Conservation (phyloP, 345 rosid species). For the Populus deltoides region DNA sequence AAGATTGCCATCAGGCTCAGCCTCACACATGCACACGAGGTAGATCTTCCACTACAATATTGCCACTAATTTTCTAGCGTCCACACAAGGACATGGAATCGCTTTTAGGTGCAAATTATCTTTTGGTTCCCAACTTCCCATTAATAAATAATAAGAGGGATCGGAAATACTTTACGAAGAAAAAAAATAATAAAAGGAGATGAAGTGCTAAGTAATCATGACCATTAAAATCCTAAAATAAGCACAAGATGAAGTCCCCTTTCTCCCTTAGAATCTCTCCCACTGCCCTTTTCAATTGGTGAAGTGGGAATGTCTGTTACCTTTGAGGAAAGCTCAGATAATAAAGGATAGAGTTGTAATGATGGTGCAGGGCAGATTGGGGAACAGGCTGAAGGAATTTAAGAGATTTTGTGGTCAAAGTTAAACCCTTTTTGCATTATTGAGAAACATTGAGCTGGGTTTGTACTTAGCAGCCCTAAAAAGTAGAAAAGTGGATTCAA, state of each 20-base stretch:
- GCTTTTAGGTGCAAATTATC: slow-evolving; percentile 28
- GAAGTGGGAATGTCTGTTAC: slow-evolving; percentile 19
- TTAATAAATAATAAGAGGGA: slow-evolving; percentile 4
- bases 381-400: slow-evolving; percentile 20
- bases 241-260: slow-evolving; percentile 4
- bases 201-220: slow-evolving; percentile 30
- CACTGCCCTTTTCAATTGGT: slow-evolving; percentile 23
- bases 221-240: slow-evolving; percentile 18
- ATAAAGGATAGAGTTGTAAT: slow-evolving; percentile 20
- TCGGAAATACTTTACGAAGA: slow-evolving; percentile 6
- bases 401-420: slow-evolving; percentile 34
- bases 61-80: background rate
- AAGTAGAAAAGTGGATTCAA: slow-evolving; percentile 24
- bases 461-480: slow-evolving; percentile 27
- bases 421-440: slow-evolving; percentile 25
- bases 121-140: slow-evolving; percentile 13
- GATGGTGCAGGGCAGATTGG: slow-evolving; percentile 30
- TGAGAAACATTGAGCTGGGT: slow-evolving; percentile 38
- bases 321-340: slow-evolving; percentile 27
- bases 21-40: slow-evolving; percentile 22
- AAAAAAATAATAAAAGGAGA: slow-evolving; percentile 5
- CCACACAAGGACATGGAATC: slow-evolving; percentile 40
- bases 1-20: slow-evolving; percentile 6
- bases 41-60: background rate
- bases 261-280: slow-evolving; percentile 12